phyloP scores from a whole-genome alignment of 139 green algal genomes.

The Chlamydomonas incerta region DNA sequence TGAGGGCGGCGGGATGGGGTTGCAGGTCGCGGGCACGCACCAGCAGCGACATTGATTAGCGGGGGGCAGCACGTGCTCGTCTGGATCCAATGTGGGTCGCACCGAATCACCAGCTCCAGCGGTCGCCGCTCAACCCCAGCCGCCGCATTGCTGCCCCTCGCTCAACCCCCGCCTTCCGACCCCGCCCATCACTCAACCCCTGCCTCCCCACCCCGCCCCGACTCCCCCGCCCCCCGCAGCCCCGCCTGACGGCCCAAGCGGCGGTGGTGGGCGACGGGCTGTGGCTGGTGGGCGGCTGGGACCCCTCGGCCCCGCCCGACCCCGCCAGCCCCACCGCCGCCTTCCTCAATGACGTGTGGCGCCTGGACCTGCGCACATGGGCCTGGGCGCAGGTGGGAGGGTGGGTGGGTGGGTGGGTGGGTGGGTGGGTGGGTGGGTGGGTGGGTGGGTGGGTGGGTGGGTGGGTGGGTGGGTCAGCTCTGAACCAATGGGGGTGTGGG shows the following conservation, averaged over 20 bases:
- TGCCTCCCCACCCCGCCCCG: background rate
- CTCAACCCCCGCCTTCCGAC: background rate
- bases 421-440: too few relatives aligned
- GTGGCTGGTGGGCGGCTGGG: constrained; percentile 30
- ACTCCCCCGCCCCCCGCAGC: background rate
- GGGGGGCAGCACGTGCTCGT: too few relatives aligned
- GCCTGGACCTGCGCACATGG: constrained; percentile 8
- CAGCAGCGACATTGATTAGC: too few relatives aligned
- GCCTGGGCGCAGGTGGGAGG: constrained; percentile 3
- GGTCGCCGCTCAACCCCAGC: too few relatives aligned
- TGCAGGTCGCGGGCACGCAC: too few relatives aligned
- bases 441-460: too few relatives aligned
- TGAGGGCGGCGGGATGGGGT: too few relatives aligned
- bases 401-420: too few relatives aligned
- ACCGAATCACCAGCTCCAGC: too few relatives aligned
- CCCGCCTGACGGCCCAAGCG: constrained; percentile 8
- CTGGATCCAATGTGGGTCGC: too few relatives aligned
- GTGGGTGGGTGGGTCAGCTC: too few relatives aligned
- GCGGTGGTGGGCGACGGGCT: constrained; percentile 25
- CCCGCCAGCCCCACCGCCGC: background rate
- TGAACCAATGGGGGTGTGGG: too few relatives aligned
- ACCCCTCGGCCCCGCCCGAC: background rate
- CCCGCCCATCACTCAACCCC: background rate
- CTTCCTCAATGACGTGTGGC: constrained; percentile 42
- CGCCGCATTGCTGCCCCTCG: background rate